Evolutionary conservation across 768 basidiomycete genomes (phyloP).

Genomic region (Phlegmacium glaucopus): DNA sequence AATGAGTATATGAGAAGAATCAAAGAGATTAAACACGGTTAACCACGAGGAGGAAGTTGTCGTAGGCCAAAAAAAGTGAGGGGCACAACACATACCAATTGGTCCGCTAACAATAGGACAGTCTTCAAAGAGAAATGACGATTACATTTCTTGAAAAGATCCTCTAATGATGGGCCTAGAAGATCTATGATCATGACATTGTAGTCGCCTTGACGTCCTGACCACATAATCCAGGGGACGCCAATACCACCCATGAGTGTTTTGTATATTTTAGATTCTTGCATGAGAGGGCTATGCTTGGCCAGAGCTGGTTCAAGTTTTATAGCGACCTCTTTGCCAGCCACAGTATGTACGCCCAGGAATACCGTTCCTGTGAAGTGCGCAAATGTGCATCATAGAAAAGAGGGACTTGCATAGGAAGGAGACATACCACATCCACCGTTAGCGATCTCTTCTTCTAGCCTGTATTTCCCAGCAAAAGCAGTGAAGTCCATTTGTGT

Average conservation of each 20-base stretch:
- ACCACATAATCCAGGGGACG: conserved; percentile 92
- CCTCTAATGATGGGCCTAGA: conserved; percentile 85
- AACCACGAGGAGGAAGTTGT: not conserved
- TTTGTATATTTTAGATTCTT: conserved; percentile 91
- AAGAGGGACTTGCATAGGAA: not conserved
- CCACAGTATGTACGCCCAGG: conserved; percentile 74
- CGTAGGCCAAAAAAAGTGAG: not conserved
- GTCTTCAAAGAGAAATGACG: conserved; percentile 94
- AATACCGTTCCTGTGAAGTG: conserved; percentile 62
- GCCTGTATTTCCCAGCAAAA: conserved; percentile 74
- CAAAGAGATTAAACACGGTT: not conserved
- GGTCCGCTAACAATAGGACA: conserved; percentile 89
- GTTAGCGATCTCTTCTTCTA: conserved; percentile 78
- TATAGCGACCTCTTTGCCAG: conserved; percentile 82
- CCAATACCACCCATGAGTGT: conserved; percentile 85
- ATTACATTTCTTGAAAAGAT: conserved; percentile 87
- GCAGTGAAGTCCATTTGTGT: conserved; percentile 29
- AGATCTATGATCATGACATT: conserved; percentile 99
- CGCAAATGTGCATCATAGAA: conserved; percentile 2
- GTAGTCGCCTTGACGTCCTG: conserved; percentile 87
- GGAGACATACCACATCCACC: conserved; percentile 67
- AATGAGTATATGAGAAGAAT: not conserved
- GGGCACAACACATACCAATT: conserved; percentile 61
- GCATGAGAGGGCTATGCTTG: conserved; percentile 69
- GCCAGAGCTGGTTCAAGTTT: conserved; percentile 71